Base-by-base conservation (phyloP, 2,329 filamentous ascomycete genomes). In the Trichoderma sp. region DNA sequence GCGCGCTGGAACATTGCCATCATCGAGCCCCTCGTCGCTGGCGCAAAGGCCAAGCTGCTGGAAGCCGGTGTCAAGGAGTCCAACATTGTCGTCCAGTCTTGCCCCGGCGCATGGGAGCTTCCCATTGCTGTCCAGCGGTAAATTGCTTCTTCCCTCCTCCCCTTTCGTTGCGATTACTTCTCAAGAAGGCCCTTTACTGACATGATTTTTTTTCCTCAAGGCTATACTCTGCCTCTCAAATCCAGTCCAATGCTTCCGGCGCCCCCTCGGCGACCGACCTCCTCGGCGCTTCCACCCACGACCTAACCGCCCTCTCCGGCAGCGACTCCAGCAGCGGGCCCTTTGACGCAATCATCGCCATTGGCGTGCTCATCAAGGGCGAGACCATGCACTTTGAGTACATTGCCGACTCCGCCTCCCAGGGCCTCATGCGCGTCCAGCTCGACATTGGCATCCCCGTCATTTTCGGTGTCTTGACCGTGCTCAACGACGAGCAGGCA, bases 341-440 rank as follows among this genome's bases (percentile, higher is more conserved):
- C 24, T 98, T 98, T 76, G 95, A 98, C 78, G 96, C 96, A 72
- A 89, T 99, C 72, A 94, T 99, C 73, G 94, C 96, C 65, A 92
- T 99, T 74, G 96, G 96, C 68, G 94, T 97, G 68, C 88, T 99
- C 71, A 97, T 99, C 83, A 99, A 99, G 85, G 96, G 96, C 79
- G 92, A 97, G 82, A 98, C 96, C 7, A 97, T 97, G 94, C 96
- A 99, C 83, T 99, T 99, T 77, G 96, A 99, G 83, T 98, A 99
- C 83, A 99, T 99, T 76, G 88, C 94, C 53, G 96, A 98, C 73
- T 89, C 93, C 52, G 94, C 96, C 7, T 93, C 90, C 69, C 93
- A 97, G 71, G 96, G 93, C 7, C 86, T 99, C 71, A 99, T 99
- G 96, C 90, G 93, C 72, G 90, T 98, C 70, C 94, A 97, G 80